These are phyloP conservation scores for Bothriochloa decipiens DNA, from an alignment of 176 grass and related monocot genomes.

Conservation along the genomic window DNA sequence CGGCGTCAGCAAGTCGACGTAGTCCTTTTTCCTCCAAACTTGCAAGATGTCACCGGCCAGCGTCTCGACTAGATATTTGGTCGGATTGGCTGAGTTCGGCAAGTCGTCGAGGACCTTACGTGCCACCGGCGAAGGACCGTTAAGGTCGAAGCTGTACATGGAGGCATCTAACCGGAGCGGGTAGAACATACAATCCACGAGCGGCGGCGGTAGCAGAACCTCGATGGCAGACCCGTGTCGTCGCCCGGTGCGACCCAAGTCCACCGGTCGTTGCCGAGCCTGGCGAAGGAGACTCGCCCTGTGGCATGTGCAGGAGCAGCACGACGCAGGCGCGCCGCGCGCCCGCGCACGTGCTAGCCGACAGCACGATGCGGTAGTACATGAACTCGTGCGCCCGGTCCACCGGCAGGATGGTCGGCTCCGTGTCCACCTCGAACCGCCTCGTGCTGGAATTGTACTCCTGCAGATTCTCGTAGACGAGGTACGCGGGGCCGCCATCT, in stretches of 20 bases:
- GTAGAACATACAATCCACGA: background rate
- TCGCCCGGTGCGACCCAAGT: too few relatives aligned
- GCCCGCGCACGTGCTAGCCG: background rate
- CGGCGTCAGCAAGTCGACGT: too few relatives aligned
- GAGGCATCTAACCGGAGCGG: background rate
- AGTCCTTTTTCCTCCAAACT: too few relatives aligned
- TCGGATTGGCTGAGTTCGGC: too few relatives aligned
- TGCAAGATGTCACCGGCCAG: too few relatives aligned
- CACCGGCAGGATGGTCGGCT: too few relatives aligned
- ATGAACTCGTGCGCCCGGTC: too few relatives aligned
- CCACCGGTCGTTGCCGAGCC: background rate
- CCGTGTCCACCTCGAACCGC: too few relatives aligned
- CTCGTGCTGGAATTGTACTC: too few relatives aligned
- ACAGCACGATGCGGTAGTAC: too few relatives aligned
- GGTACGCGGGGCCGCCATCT: background rate
- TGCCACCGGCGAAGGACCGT: background rate
- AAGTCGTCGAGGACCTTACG: background rate
- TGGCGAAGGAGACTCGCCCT: background rate
- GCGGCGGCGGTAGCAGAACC: background rate
- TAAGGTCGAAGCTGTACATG: constrained; percentile 1
- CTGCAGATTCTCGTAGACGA: too few relatives aligned
- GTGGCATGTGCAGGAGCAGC: background rate
- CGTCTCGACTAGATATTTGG: too few relatives aligned
- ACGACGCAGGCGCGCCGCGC: background rate
- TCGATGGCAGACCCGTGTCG: background rate